These are phyloP conservation scores for Datura wrightii DNA, from an alignment of 257 asterid species.

Conservation along the genomic window DNA sequence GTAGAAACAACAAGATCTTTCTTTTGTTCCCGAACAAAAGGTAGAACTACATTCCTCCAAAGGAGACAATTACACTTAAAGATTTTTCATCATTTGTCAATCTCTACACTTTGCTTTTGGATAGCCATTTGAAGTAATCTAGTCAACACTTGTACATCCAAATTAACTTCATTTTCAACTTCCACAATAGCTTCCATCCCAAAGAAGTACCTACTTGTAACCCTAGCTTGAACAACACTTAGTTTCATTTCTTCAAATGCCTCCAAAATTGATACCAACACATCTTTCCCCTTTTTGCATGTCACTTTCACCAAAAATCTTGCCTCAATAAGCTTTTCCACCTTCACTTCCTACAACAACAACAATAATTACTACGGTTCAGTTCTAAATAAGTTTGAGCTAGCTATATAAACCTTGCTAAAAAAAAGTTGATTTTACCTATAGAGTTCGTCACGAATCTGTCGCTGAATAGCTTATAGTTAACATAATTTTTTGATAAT, in stretches of 20 bases:
- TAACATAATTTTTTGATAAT: neutral
- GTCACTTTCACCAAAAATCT: slow-evolving; percentile 52
- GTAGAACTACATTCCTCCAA: neutral
- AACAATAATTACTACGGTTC: neutral
- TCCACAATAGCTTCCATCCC: slow-evolving; percentile 73
- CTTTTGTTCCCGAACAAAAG: neutral
- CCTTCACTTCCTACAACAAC: slow-evolving; percentile 65
- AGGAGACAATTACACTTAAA: neutral
- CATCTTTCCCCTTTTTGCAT: slow-evolving; percentile 63
- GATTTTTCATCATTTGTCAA: neutral
- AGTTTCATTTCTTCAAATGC: slow-evolving; percentile 65
- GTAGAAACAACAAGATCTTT: no score
- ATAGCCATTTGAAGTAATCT: slow-evolving; percentile 52
- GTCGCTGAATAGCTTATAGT: neutral
- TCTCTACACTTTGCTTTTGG: slow-evolving; percentile 31
- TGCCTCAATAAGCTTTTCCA: slow-evolving; percentile 62
- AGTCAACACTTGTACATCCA: slow-evolving; percentile 48
- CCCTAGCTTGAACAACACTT: slow-evolving; percentile 53
- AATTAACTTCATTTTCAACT: slow-evolving; percentile 36
- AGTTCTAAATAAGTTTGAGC: neutral
- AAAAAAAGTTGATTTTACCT: neutral
- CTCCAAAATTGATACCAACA: slow-evolving; percentile 59
- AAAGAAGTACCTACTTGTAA: slow-evolving; percentile 55
- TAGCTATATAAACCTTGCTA: neutral
- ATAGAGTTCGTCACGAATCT: no score